Evolutionary conservation across 768 basidiomycete species (phyloP), one percentile per base, ranked within the genome.

Genomic region (Dentipellis sp.): DNA sequence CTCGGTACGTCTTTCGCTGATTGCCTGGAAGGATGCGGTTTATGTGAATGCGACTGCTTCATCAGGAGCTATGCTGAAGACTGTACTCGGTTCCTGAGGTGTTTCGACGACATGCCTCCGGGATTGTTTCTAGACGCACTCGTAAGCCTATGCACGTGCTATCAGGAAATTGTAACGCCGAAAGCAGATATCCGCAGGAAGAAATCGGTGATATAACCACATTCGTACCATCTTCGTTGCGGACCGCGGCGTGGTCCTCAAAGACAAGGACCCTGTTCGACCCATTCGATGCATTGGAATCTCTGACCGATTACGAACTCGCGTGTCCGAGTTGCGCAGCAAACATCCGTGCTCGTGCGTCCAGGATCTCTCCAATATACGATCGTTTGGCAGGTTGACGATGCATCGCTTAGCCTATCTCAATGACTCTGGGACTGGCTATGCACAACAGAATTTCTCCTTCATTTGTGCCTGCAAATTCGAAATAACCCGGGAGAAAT

Each of bases 391-490:
- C 29, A 29, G 29, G 29, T 6, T 29, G 29, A 29, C 6, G 29
- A 29, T 29, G 29, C 29, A 6, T 29, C 29, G n/a, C 6, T 19
- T 14, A 82, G 80, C 72, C 1, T 75, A 75, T 38, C 58, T 76
- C 54, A 74, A 66, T 4, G 63, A 61, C 6, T 58, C 64, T 0
- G 77, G 75, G 0, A 74, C 71, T 0, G 82, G 82, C 0, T 83
- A 80, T 53, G 63, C 76, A 0, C 79, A 81, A 57, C 65, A 66
- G 19, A 65, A 63, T 0, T 82, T 82, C 56, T 62, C 36, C 4
- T 50, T 60, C 0, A 21, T 34, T 40, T 83, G 81, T 58, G 23
- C 38, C 2, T 83, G 81, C 59, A 54, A 55, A 11, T 66, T 72
- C 23, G 62, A 58, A 3, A 74, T 83, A 22, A 78, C 71, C 1